A percentile compares a stretch with the other conserved stretches of the same genome.
Conservation (phyloP, 306 rosid genomes). For the Mimosa bimucronata region DNA sequence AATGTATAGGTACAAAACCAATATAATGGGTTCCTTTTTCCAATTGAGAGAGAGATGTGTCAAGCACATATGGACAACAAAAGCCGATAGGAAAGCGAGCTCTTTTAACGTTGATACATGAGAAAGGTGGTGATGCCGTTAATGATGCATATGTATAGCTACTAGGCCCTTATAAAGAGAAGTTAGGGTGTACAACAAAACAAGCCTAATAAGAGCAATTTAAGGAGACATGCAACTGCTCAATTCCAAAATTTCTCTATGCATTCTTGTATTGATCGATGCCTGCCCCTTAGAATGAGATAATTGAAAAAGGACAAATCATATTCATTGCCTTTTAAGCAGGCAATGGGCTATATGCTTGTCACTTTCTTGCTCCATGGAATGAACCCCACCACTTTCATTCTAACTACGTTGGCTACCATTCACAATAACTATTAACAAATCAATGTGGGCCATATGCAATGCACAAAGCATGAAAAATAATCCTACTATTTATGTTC, state of each 20-base stretch:
- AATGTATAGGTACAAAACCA: slow-evolving; percentile 42
- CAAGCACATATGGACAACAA: slow-evolving; percentile 61
- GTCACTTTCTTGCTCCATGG: slow-evolving; percentile 50
- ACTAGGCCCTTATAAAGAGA: slow-evolving; percentile 34
- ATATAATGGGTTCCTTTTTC: slow-evolving; percentile 28
- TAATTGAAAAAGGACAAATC: slow-evolving; percentile 42
- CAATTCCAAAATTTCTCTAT: slow-evolving; percentile 56
- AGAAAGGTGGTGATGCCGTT: slow-evolving; percentile 38
- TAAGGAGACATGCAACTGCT: slow-evolving; percentile 54
- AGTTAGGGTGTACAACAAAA: slow-evolving; percentile 42
- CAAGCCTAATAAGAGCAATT: slow-evolving; percentile 54
- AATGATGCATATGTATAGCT: not conserved
- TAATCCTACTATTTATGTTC: not conserved
- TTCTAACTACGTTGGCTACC: slow-evolving; percentile 10
- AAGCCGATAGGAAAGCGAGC: slow-evolving; percentile 32
- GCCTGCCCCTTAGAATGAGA: slow-evolving; percentile 47
- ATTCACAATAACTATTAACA: not conserved
- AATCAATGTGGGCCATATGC: not conserved
- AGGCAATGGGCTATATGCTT: slow-evolving; percentile 44
- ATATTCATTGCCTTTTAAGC: slow-evolving; percentile 37
- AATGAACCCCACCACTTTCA: slow-evolving; percentile 44
- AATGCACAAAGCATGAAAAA: not conserved
- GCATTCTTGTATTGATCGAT: slow-evolving; percentile 37
- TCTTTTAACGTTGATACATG: slow-evolving; percentile 45
- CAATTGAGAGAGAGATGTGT: slow-evolving; percentile 51